Percentiles rank a stretch among this genome's conserved stretches.
Conservation (phyloP, 2,329 filamentous ascomycete species). For the Podosphaera fusca region DNA sequence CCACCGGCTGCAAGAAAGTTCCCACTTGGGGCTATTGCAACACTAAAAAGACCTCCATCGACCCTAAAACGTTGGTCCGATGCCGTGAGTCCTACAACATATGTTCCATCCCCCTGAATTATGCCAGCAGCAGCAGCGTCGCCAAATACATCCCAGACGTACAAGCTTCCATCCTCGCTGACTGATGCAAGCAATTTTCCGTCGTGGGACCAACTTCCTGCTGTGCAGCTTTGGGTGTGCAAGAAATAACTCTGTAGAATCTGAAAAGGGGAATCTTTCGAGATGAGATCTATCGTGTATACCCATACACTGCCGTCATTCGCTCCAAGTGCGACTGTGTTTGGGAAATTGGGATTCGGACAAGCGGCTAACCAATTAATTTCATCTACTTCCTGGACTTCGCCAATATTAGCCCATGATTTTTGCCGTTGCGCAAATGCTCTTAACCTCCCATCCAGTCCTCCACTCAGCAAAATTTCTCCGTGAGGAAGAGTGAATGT, state of each 20-base stretch:
- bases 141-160: conserved; percentile 51
- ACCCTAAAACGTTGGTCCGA: conserved; percentile 79
- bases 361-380: conserved; percentile 76
- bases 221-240: conserved; percentile 68
- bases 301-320: conserved; percentile 90
- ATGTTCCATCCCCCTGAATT: conserved; percentile 29
- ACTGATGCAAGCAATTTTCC: conserved; percentile 73
- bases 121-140: conserved; percentile 26
- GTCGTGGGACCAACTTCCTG: conserved; percentile 75
- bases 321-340: conserved; percentile 70
- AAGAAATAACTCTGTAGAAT: conserved; percentile 86
- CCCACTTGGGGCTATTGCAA: conserved; percentile 61
- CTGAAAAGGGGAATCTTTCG: conserved; percentile 38
- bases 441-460: conserved; percentile 63
- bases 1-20: conserved; percentile 69
- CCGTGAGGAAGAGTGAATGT: conserved; percentile 65
- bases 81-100: conserved; percentile 54
- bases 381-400: conserved; percentile 77
- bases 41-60: conserved; percentile 73
- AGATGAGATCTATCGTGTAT: conserved; percentile 55
- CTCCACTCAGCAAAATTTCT: conserved; percentile 67
- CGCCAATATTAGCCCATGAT: conserved; percentile 42
- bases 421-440: conserved; percentile 32
- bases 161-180: conserved; percentile 67
- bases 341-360: conserved; percentile 46